phyloP scores from a whole-genome alignment of 2,329 filamentous ascomycete species.

The Clathrospora elynae region DNA sequence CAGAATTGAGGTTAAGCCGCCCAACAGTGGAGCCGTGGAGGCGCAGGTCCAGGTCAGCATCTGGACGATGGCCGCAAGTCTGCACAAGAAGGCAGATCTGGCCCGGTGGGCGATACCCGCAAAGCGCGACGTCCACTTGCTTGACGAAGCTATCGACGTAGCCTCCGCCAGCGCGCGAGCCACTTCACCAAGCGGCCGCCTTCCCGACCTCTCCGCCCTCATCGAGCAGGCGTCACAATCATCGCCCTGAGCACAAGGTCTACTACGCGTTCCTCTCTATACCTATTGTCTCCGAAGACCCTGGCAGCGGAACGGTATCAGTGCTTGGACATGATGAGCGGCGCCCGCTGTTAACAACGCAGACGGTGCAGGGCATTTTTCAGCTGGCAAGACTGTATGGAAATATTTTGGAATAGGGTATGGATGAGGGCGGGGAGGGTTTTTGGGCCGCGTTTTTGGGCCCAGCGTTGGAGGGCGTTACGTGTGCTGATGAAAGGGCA shows the following conservation, averaged over 20 bases:
- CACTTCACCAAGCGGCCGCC: slow-evolving; percentile 4
- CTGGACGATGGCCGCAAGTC: no score
- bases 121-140: not conserved
- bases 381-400: slow-evolving; percentile 6
- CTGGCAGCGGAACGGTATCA: not conserved
- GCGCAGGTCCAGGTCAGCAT: no score
- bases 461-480: slow-evolving; percentile 4
- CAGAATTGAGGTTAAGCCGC: no score
- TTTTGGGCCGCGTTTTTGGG: slow-evolving; percentile 7
- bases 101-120: not conserved
- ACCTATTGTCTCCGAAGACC: slow-evolving; percentile 1
- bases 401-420: slow-evolving; percentile 8
- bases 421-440: slow-evolving; percentile 7
- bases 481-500: not conserved
- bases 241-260: slow-evolving; percentile 8
- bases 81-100: no score
- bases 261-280: slow-evolving; percentile 9
- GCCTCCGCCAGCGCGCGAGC: slow-evolving; percentile 3
- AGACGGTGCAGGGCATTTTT: slow-evolving; percentile 8
- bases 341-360: slow-evolving; percentile 1
- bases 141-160: slow-evolving; percentile 6
- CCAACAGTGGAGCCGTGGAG: no score
- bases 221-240: slow-evolving; percentile 6
- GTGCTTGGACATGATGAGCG: slow-evolving; percentile 1
- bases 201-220: slow-evolving; percentile 1